Evolutionary conservation across 108 stramenopile genomes (phyloP), one percentile per base, ranked within the genome.

Genomic region (Nitzschia sp.): DNA sequence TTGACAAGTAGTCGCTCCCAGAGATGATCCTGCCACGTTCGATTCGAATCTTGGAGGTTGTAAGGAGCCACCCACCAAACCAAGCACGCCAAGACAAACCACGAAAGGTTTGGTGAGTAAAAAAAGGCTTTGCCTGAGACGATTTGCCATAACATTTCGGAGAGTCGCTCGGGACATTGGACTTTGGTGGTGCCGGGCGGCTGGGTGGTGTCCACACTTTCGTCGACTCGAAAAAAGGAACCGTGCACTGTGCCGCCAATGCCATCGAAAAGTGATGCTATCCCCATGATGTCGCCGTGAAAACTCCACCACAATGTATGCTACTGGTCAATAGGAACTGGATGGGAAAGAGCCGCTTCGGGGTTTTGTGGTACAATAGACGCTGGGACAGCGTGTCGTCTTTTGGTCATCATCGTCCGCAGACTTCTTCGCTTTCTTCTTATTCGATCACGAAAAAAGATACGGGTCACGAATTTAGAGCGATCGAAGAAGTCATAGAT

Each of bases 21-120:
- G 17, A 42, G 25, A 3, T 24, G 35, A 54, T 38, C 32, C 9
- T 54, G 27, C 66, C 24, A 58, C 23, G 56, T 32, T 5, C 25
- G 6, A 11, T 58, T 29, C 23, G 28, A 13, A 26, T 30, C 18
- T 28, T 19, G 62, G 25, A 65, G 46, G 18, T 68, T 24, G 42
- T 75, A 75, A 1, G 74, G 74, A 15, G 25, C 26, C 18, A 63
- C 6, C 1, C 9, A 29, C 54, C 63, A 75, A 11, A 61, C 57
- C 2, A 24, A 11, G 35, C 21, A 49, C 13, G 68, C 60, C 51
- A 75, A 61, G 13, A 69, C 1, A 21, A 75, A 46, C 74, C 74
- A 75, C 6, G 63, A 25, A 0, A 69, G 5, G 45, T 69, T 75
- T 25, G 74, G 74, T 27, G 47, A 51, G 33, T 47, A 73, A n/a